Conservation (phyloP, 306 rosid genomes). For the Malus asiatica region DNA sequence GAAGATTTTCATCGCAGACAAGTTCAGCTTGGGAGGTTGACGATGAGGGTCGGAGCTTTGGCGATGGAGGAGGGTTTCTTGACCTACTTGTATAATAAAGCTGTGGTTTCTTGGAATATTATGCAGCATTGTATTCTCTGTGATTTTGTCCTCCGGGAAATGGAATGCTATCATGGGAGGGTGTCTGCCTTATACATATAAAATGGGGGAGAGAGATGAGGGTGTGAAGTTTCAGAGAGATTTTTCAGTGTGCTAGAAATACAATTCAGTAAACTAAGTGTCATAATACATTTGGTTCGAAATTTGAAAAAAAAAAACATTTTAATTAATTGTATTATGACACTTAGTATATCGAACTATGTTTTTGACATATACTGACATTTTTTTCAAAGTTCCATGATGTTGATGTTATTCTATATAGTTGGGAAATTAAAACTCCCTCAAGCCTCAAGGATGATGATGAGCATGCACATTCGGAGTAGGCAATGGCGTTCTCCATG, state of each 20-base stretch:
- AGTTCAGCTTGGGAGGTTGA: slow-evolving; percentile 21
- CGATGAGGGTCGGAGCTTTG: not conserved
- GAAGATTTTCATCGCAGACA: slow-evolving; percentile 61
- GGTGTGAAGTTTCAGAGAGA: slow-evolving; percentile 24
- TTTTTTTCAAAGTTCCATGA: not conserved
- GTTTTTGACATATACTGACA: no score
- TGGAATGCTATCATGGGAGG: slow-evolving; percentile 62
- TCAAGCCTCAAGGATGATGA: not conserved
- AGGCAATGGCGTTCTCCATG: slow-evolving; percentile 32
- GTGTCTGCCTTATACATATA: slow-evolving; percentile 10
- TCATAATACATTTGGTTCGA: no score
- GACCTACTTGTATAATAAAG: slow-evolving; percentile 34
- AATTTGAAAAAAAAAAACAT: no score
- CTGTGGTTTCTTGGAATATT: slow-evolving; percentile 8
- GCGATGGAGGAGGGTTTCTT: not conserved
- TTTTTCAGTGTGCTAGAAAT: no score
- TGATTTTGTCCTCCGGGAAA: slow-evolving; percentile 49
- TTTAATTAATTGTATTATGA: no score
- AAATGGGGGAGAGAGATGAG: not conserved
- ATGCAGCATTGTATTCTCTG: slow-evolving; percentile 43
- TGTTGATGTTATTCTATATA: slow-evolving; percentile 13
- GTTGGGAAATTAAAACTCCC: slow-evolving; percentile 1
- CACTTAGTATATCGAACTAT: no score
- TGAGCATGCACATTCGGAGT: not conserved
- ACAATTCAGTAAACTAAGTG: no score